These are phyloP conservation scores for Lasiodiplodia gonubiensis DNA, from an alignment of 2,329 filamentous ascomycete species.

Conservation along the genomic window DNA sequence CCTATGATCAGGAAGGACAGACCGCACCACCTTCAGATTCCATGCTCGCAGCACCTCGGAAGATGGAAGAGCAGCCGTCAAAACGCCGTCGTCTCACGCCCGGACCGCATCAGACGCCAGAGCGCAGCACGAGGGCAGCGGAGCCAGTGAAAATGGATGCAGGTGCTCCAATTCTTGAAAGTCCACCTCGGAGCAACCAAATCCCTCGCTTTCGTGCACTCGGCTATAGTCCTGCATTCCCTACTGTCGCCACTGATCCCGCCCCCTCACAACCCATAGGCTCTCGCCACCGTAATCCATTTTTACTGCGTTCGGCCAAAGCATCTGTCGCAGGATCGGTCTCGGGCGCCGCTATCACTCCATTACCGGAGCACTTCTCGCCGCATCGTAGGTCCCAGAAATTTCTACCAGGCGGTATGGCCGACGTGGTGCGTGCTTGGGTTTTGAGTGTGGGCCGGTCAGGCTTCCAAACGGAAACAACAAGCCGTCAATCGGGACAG, in stretches of 20 bases:
- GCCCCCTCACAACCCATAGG: background rate
- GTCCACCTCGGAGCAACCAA: conserved; percentile 1
- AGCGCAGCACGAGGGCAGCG: background rate
- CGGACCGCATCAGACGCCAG: background rate
- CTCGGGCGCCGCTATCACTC: conserved; percentile 30
- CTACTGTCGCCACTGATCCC: background rate
- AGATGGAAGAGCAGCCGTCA: background rate
- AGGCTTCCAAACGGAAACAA: background rate
- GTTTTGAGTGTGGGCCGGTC: conserved; percentile 50
- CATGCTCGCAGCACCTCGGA: too few relatives aligned
- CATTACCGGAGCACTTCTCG: conserved; percentile 60
- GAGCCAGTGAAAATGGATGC: background rate
- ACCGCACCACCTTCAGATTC: background rate
- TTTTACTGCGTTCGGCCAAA: conserved; percentile 7
- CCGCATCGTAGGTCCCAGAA: conserved; percentile 58
- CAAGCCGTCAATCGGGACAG: background rate
- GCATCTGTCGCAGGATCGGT: background rate
- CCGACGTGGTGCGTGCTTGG: conserved; percentile 57
- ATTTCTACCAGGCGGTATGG: conserved; percentile 57
- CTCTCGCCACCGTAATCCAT: conserved; percentile 19
- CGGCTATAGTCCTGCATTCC: background rate
- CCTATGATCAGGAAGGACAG: background rate
- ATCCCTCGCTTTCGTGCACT: background rate
- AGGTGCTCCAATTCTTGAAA: background rate
- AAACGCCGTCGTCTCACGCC: conserved; percentile 7